Conservation (phyloP, 176 grass and related monocot species). For the Elaeis guineensis region DNA sequence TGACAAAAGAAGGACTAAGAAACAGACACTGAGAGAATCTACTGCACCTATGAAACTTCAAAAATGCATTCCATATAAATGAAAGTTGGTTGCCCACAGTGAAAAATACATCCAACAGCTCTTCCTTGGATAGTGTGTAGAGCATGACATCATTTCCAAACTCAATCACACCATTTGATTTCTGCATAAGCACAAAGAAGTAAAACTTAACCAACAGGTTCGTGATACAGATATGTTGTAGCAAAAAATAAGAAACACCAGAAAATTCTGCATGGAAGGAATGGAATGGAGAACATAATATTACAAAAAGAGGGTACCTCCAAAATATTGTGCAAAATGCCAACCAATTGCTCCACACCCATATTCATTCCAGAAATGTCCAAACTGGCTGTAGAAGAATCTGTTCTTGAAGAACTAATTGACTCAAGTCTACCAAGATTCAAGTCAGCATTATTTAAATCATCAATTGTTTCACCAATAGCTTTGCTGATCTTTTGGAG, state of each 20-base stretch:
- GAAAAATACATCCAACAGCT: conserved; percentile 61
- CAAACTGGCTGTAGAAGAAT: conserved; percentile 26
- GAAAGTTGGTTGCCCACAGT: conserved; percentile 63
- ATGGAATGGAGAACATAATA: background rate
- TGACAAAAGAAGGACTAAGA: no score
- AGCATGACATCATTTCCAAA: conserved; percentile 48
- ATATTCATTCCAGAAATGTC: conserved; percentile 29
- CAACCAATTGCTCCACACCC: conserved; percentile 37
- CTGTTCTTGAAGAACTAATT: conserved; percentile 36
- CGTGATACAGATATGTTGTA: background rate
- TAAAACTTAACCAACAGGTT: conserved; percentile 9
- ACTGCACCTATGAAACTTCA: conserved; percentile 77
- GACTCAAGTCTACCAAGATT: conserved; percentile 68
- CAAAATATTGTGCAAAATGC: conserved; percentile 58
- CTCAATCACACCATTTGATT: conserved; percentile 41
- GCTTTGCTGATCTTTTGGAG: conserved; percentile 60
- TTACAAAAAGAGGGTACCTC: conserved; percentile 36
- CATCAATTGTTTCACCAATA: conserved; percentile 48
- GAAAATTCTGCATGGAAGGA: conserved; percentile 1
- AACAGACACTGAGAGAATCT: background rate
- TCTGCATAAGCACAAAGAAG: conserved; percentile 43
- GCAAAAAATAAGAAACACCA: background rate
- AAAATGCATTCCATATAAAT: conserved; percentile 82
- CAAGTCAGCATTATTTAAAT: conserved; percentile 46
- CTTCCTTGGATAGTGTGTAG: conserved; percentile 65